phyloP scores from a whole-genome alignment of 305 asterid genomes.

The Lippia alba region DNA sequence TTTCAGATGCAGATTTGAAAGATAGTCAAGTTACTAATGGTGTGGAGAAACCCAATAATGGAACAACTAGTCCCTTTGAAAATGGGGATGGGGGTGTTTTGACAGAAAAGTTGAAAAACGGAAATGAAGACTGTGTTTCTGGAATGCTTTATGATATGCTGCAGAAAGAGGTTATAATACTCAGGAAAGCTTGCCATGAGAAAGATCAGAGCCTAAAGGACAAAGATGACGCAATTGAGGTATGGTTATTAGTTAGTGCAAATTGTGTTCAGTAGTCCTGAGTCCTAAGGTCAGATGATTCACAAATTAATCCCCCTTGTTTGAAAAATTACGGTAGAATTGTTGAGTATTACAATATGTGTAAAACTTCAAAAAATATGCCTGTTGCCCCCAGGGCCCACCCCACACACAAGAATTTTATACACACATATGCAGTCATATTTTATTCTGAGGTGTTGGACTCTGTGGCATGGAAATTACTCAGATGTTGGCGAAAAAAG shows the following conservation, averaged over 20 bases:
- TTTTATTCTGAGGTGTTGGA: conserved; percentile 23
- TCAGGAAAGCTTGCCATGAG: conserved; percentile 77
- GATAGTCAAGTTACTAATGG: conserved; percentile 39
- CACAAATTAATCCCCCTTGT: no score
- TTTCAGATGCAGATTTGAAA: conserved; percentile 38
- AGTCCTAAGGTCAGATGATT: no score
- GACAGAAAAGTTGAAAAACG: conserved; percentile 50
- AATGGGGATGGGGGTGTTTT: conserved; percentile 45
- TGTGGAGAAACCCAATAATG: conserved; percentile 49
- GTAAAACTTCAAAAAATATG: no score
- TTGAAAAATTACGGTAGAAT: no score
- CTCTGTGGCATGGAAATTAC: conserved; percentile 34
- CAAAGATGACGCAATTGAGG: conserved; percentile 88
- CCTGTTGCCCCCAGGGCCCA: background rate
- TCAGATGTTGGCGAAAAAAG: conserved; percentile 86
- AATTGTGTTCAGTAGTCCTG: no score
- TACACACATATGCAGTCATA: no score
- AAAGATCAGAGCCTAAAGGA: conserved; percentile 83
- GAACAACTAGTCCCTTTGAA: conserved; percentile 44
- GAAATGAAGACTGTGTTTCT: conserved; percentile 68
- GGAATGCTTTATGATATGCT: conserved; percentile 80
- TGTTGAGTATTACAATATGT: no score
- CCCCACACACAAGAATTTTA: background rate
- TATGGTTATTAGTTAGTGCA: conserved; percentile 13
- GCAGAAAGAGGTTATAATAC: conserved; percentile 81